Evolutionary conservation across 106 monocot genomes (phyloP), one percentile per base, ranked within the genome.

Genomic region (Cymbidium sinense): DNA sequence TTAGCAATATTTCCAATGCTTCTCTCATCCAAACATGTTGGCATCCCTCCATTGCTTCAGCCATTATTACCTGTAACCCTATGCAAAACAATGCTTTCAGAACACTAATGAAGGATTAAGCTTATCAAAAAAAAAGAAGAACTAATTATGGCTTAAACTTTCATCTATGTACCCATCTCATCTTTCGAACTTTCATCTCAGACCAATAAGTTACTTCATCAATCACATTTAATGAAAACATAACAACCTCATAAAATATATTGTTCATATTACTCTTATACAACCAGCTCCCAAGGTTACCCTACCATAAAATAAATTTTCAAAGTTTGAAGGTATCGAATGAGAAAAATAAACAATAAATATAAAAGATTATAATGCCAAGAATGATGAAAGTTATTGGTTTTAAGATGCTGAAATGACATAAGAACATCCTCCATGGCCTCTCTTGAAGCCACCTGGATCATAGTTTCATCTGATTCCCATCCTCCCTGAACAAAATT

Each of bases 371-470:
- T 2, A 54, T 54, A 10, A 30, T 29, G 2, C 1, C n/a, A n/a
- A n/a, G n/a, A n/a, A n/a, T n/a, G n/a, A n/a, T n/a, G n/a, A n/a
- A n/a, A n/a, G n/a, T n/a, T n/a, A n/a, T n/a, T n/a, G n/a, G n/a
- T n/a, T n/a, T n/a, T 10, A 7, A n/a, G n/a, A n/a, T n/a, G n/a
- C n/a, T n/a, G n/a, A n/a, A n/a, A n/a, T n/a, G n/a, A n/a, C n/a
- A n/a, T n/a, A n/a, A n/a, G n/a, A n/a, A n/a, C 88, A 64, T 88
- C 88, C 70, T 88, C 88, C 51, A 83, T 18, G 58, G 88, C 88
- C 75, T 88, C 88, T 27, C 88, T 28, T 3, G 67, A 75, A 64
- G 81, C 85, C 7, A 83, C 85, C 64, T 88, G 73, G 47, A 47
- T 78, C 28, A 81, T 85, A 7, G 78, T 81, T 31, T 88, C 88